Percentiles rank a stretch among this genome's conserved stretches.
These are phyloP conservation scores for Tolypocladium amazonense DNA, from an alignment of 2,329 filamentous ascomycete genomes.

Conservation along the genomic window DNA sequence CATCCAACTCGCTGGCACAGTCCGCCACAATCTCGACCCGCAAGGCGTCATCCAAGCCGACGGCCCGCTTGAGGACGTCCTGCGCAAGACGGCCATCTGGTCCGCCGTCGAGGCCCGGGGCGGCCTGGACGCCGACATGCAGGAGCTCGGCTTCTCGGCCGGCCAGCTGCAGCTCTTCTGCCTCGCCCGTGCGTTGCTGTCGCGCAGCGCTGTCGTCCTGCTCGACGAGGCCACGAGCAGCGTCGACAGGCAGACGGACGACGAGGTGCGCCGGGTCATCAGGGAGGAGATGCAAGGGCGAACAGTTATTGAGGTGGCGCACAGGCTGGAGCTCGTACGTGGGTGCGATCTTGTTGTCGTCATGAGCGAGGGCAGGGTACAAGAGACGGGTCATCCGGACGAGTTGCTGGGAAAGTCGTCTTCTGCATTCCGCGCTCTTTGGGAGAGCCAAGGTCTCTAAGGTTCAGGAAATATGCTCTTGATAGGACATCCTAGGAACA, in stretches of 20 bases:
- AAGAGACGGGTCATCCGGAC: conserved; percentile 14
- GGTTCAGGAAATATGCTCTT: neutral
- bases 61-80: conserved; percentile 24
- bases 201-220: conserved; percentile 12
- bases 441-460: conserved; percentile 5
- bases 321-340: conserved; percentile 15
- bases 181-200: conserved; percentile 33
- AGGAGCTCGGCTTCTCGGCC: conserved; percentile 23
- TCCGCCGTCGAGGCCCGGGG: conserved; percentile 18
- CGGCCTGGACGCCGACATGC: conserved; percentile 16
- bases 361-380: conserved; percentile 14
- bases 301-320: conserved; percentile 19
- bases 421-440: conserved; percentile 11
- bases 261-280: conserved; percentile 12
- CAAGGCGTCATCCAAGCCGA: conserved; percentile 18
- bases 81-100: conserved; percentile 33
- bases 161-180: conserved; percentile 38
- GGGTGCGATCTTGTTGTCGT: conserved; percentile 17
- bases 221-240: conserved; percentile 22
- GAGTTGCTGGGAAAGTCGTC: conserved; percentile 9
- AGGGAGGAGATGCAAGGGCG: conserved; percentile 9
- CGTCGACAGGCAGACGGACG: conserved; percentile 17
- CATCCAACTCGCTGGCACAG: conserved; percentile 30
- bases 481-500: neutral
- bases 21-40: conserved; percentile 38